Evolutionary conservation across 1,284 basidiomycete species (phyloP), one percentile per base, ranked within the genome.

Genomic region (Chondrostereum purpureum): DNA sequence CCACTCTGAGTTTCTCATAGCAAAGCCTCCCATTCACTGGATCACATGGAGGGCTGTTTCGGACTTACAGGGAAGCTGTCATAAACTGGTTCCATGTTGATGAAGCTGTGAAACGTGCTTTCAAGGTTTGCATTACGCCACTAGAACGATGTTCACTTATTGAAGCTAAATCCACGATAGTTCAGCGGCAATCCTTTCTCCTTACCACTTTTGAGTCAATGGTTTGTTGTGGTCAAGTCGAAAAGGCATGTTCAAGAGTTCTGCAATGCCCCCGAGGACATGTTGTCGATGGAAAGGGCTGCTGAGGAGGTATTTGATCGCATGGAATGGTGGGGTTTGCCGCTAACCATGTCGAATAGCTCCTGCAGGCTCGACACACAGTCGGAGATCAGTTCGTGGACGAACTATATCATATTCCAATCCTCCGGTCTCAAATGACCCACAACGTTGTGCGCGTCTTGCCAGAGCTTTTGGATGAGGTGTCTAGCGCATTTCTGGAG

Each of bases 401-500:
- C 3, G 53, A 62, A 45, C 56, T 52, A 0, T 58, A 60, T 34
- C 60, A 62, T 39, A 50, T 62, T 14, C 31, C 48, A 2, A 51
- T 56, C 6, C 53, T 64, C 27, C 53, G 50, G 40, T 53, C 55
- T 8, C 52, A 56, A 4, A 51, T 63, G 12, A 57, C 53, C 14
- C 44, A 51, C 18, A 57, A 58, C 36, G 52, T 63, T n/a, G 51
- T 47, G 8, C 47, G 24, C 13, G 46, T 64, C 10, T 55, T 59
- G 1, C 54, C 60, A 3, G 53, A 53, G 13, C 48, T 64, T 4
- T 34, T 57, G 6, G 62, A 65, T 33, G 64, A 66, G 43, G 56
- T 63, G 21, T 33, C 42, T 1, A 21, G 40, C 6, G 56, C 51
- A 5, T 56, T 56, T 37, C 45, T 56, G 24, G 54, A 58, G 10